Conservation (phyloP, 2,329 filamentous ascomycete species). For the Rosellinia necatrix region DNA sequence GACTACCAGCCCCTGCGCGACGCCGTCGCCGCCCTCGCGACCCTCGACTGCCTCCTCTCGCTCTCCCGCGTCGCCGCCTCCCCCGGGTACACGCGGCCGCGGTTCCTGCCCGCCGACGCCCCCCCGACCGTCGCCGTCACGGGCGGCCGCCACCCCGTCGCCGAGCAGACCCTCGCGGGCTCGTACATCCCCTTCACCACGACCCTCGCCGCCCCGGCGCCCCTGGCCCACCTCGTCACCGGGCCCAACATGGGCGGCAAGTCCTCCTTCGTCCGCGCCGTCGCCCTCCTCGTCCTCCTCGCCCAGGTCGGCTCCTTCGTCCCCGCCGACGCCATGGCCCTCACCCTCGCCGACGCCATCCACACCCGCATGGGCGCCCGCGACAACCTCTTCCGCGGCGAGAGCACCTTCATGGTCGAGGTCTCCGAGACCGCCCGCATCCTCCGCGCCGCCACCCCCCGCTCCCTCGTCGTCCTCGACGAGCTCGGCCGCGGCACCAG, state of each 20-base stretch:
- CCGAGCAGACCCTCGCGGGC: constrained; percentile 84
- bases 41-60: constrained; percentile 87
- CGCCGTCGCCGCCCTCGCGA: constrained; percentile 81
- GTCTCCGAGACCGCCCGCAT: constrained; percentile 91
- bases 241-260: constrained; percentile 99
- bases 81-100: constrained; percentile 85
- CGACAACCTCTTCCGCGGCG: constrained; percentile 93
- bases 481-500: constrained; percentile 92
- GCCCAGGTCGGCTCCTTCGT: constrained; percentile 95
- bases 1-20: constrained; percentile 91
- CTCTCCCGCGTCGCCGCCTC: constrained; percentile 82
- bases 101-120: constrained; percentile 63
- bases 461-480: constrained; percentile 88
- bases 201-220: constrained; percentile 66
- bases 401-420: constrained; percentile 98
- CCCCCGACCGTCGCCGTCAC: constrained; percentile 71
- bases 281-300: constrained; percentile 90
- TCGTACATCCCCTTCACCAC: constrained; percentile 92
- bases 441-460: constrained; percentile 82
- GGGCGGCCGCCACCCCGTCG: constrained; percentile 89
- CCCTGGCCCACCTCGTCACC: constrained; percentile 83
- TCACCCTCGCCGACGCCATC: constrained; percentile 88
- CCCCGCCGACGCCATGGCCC: constrained; percentile 72
- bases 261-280: constrained; percentile 92
- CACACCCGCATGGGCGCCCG: constrained; percentile 95